Evolutionary conservation across 2,329 filamentous ascomycete genomes (phyloP), one percentile per base, ranked within the genome.

Genomic region (Apiospora malaysiana): DNA sequence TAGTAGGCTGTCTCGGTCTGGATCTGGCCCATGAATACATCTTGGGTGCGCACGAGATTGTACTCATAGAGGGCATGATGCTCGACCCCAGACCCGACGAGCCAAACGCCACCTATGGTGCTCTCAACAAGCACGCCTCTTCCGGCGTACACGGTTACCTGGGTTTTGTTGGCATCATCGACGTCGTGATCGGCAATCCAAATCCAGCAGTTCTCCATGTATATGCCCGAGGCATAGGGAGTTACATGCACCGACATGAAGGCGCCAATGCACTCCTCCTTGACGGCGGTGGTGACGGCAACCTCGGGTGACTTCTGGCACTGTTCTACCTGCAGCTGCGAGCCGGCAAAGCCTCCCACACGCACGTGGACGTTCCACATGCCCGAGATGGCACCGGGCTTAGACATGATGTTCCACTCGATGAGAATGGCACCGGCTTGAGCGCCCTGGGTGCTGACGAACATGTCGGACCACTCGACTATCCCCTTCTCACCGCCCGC

Each of bases 281-380:
- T 76, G 14, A 77, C 47, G 14, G 72, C 71, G 42, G 68, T 42
- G 23, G 70, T 76, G 59, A 69, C 74, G 78, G 77, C 77, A 0
- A 74, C 70, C 72, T 76, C 69, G 68, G 83, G 72, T 56, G 81
- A 74, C 78, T 90, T 91, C 71, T 85, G 80, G 80, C 91, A 93
- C 68, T 84, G 87, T 76, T 87, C 84, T 69, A 89, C 87, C 78
- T 93, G 90, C 9, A 94, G 86, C 51, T 90, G 83, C 21, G 92
- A 93, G 46, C 92, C 92, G 1, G 90, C 88, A 68, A 89, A 90
- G 3, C 93, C 93, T 73, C 92, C 93, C 68, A 95, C 87, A 74
- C 93, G 90, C 77, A 92, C 89, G 81, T 95, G 93, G 14, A 92
- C 88, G 77, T 95, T 93, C 93, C 93, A 95, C 80, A 92, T 85